Evolutionary conservation across 192 early-diverging fungal species (phyloP).

Genomic region (Coemansia sp.): DNA sequence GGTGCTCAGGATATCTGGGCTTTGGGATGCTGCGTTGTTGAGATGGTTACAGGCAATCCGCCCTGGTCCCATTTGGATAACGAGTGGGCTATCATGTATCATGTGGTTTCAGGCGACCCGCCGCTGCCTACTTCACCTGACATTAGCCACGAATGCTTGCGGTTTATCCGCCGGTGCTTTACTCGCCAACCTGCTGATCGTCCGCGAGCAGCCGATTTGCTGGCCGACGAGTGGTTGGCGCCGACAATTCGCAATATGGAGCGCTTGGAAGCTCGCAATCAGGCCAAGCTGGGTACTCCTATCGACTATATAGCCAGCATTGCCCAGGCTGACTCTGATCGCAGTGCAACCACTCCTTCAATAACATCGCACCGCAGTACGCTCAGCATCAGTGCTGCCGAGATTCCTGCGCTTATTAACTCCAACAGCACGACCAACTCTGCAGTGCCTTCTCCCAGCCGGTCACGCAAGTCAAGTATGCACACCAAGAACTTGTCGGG

Average conservation of each 20-base stretch:
- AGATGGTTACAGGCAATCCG: constrained; percentile 85
- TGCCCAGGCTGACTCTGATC: constrained; percentile 3
- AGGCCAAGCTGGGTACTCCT: constrained; percentile 14
- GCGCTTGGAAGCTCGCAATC: constrained; percentile 11
- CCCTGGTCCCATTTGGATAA: constrained; percentile 90
- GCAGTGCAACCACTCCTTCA: background rate
- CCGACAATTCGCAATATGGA: constrained; percentile 37
- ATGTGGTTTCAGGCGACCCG: constrained; percentile 74
- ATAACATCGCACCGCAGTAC: constrained; percentile 10
- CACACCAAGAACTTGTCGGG: constrained; percentile 31
- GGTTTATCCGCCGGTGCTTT: constrained; percentile 79
- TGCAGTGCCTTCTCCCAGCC: constrained; percentile 12
- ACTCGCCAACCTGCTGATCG: constrained; percentile 65
- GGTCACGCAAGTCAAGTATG: constrained; percentile 40
- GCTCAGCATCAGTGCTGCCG: background rate
- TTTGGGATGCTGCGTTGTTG: constrained; percentile 84
- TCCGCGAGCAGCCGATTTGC: constrained; percentile 70
- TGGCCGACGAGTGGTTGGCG: constrained; percentile 71
- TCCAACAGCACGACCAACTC: constrained; percentile 23
- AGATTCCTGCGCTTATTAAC: constrained; percentile 13
- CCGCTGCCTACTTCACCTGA: constrained; percentile 71
- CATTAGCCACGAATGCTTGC: constrained; percentile 65
- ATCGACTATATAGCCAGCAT: constrained; percentile 17
- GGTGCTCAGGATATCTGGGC: constrained; percentile 90
- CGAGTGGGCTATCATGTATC: constrained; percentile 94